phyloP scores from a whole-genome alignment of 208 protist genomes.

The Trypanosomatidae sp. region DNA sequence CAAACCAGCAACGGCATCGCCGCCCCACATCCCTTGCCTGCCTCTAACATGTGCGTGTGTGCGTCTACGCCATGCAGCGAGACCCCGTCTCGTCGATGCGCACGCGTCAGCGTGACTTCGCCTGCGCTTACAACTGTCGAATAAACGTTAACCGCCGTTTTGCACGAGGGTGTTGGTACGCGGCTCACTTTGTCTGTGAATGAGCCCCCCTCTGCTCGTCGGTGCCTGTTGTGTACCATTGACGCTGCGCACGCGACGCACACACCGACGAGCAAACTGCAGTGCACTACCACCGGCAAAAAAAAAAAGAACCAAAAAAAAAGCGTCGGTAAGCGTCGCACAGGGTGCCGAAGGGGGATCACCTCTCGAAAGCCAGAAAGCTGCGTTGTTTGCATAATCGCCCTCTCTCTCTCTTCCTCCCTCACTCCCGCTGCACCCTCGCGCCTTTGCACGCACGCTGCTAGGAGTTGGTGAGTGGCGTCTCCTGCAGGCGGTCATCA shows the following conservation, averaged over 20 bases:
- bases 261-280: background rate
- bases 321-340: background rate
- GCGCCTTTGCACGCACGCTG: background rate
- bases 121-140: background rate
- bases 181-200: too few relatives aligned
- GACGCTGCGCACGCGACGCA: background rate
- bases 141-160: background rate
- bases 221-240: background rate
- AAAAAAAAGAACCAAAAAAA: background rate
- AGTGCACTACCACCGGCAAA: background rate
- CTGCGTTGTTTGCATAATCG: background rate
- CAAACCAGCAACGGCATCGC: background rate
- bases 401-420: background rate
- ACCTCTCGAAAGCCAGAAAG: background rate
- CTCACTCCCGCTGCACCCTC: background rate
- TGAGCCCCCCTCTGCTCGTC: background rate
- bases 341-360: background rate
- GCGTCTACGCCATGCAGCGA: background rate
- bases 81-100: background rate
- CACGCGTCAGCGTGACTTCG: background rate
- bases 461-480: background rate
- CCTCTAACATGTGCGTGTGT: slow-evolving; percentile 6
- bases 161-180: background rate
- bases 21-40: background rate
- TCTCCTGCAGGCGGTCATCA: background rate